Percentiles rank a stretch among this genome's conserved stretches.
phyloP scores from a whole-genome alignment of 352 stramenopile genomes.

The Globisporangium nodosum region DNA sequence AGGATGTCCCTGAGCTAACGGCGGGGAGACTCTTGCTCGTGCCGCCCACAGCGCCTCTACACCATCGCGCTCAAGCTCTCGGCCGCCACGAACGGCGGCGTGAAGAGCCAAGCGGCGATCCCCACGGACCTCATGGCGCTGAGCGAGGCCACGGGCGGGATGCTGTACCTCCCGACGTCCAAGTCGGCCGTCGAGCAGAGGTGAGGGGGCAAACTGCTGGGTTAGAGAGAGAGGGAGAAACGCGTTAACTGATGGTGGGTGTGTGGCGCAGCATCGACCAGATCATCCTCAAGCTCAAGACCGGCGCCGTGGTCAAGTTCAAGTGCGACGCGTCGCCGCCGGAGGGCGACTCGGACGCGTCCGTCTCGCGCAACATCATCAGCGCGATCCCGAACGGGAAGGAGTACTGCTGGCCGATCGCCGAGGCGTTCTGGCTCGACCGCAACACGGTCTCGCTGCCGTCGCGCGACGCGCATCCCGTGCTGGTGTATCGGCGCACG shows the following conservation, averaged over 20 bases:
- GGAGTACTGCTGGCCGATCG: slow-evolving; percentile 80
- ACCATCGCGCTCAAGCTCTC: slow-evolving; percentile 81
- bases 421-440: slow-evolving; percentile 83
- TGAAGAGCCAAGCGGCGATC: slow-evolving; percentile 37
- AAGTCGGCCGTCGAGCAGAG: slow-evolving; percentile 68
- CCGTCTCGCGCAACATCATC: slow-evolving; percentile 57
- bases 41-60: slow-evolving; percentile 37
- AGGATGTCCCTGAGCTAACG: neutral
- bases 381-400: slow-evolving; percentile 65
- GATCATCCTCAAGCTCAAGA: slow-evolving; percentile 79
- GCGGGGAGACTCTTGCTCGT: neutral
- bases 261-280: slow-evolving; percentile 64
- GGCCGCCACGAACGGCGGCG: slow-evolving; percentile 40
- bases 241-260: neutral
- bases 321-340: slow-evolving; percentile 39
- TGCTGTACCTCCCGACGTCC: slow-evolving; percentile 78
- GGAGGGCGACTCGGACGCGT: slow-evolving; percentile 45
- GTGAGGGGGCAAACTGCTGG: neutral
- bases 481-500: slow-evolving; percentile 57
- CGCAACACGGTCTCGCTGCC: slow-evolving; percentile 71
- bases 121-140: slow-evolving; percentile 81
- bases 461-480: slow-evolving; percentile 70
- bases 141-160: slow-evolving; percentile 79
- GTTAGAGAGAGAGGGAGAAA: neutral
- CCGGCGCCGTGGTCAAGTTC: slow-evolving; percentile 78